These are phyloP conservation scores for Pisolithus thermaeus DNA, from an alignment of 1,284 basidiomycete species.

Conservation along the genomic window DNA sequence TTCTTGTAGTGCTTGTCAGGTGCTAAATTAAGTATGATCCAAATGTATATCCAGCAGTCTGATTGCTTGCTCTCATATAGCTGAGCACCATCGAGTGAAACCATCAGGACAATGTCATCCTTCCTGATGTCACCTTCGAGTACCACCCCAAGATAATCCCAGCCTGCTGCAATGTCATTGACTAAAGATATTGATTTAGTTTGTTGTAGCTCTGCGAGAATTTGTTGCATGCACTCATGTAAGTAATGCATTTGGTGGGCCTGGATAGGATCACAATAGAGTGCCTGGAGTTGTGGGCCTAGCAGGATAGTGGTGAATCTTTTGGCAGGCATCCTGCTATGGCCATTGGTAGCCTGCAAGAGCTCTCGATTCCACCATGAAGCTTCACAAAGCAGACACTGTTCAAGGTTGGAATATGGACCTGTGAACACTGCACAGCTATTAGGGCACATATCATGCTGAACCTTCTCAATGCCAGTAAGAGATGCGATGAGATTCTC, in stretches of 20 bases:
- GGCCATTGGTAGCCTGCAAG: not conserved
- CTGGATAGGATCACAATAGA: conserved; percentile 12
- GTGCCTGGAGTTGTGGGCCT: conserved; percentile 33
- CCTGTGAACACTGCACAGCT: conserved; percentile 11
- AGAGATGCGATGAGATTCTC: conserved; percentile 1
- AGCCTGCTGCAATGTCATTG: not conserved
- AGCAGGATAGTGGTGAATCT: conserved; percentile 32
- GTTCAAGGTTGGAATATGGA: not conserved
- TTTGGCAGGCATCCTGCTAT: conserved; percentile 10
- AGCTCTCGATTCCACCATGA: conserved; percentile 15
- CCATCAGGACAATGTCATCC: not conserved
- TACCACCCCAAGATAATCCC: not conserved
- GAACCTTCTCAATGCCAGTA: conserved; percentile 5
- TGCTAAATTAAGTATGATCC: conserved; percentile 1
- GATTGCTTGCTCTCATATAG: conserved; percentile 5
- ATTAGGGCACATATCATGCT: conserved; percentile 10
- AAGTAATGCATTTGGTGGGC: too few relatives aligned
- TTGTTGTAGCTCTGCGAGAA: too few relatives aligned
- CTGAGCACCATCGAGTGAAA: conserved; percentile 3
- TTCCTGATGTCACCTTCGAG: conserved; percentile 3
- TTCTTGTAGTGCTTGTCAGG: conserved; percentile 6
- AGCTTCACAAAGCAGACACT: conserved; percentile 16
- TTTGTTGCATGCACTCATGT: too few relatives aligned
- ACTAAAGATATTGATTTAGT: not conserved
- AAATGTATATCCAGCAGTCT: conserved; percentile 6